These are phyloP conservation scores for Ploettnerulaceae sp. DNA, from an alignment of 2,329 filamentous ascomycete genomes.

Conservation along the genomic window DNA sequence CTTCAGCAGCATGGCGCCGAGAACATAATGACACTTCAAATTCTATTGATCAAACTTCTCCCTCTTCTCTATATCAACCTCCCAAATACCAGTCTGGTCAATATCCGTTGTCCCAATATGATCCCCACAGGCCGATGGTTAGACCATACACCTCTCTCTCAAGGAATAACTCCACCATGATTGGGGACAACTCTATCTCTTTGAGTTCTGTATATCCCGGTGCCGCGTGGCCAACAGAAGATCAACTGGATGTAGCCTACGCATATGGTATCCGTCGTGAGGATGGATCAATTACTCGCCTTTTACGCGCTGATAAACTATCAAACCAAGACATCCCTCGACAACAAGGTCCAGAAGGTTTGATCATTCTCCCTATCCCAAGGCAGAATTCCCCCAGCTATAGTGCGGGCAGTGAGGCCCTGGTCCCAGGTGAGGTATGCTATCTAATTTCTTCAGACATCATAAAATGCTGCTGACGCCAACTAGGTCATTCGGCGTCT, in stretches of 20 bases:
- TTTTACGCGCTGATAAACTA: constrained; percentile 52
- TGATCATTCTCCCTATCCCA: constrained; percentile 30
- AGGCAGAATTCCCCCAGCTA: constrained; percentile 17
- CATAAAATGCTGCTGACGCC: neutral
- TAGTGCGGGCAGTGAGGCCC: constrained; percentile 12
- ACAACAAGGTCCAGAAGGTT: constrained; percentile 27
- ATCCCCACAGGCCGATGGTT: too few relatives aligned
- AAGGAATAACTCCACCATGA: neutral
- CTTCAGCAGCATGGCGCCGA: too few relatives aligned
- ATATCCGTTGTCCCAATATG: too few relatives aligned
- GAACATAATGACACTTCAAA: too few relatives aligned
- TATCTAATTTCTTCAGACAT: too few relatives aligned
- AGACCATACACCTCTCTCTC: too few relatives aligned
- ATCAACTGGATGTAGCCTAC: constrained; percentile 33
- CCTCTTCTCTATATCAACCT: too few relatives aligned
- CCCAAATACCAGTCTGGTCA: too few relatives aligned
- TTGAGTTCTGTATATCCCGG: constrained; percentile 26
- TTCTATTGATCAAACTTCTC: too few relatives aligned
- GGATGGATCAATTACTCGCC: constrained; percentile 48
- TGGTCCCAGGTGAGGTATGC: constrained; percentile 24
- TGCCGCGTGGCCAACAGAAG: constrained; percentile 15
- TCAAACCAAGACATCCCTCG: constrained; percentile 37
- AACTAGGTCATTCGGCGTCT: neutral
- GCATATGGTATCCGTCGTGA: constrained; percentile 51
- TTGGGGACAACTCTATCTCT: constrained; percentile 24